Evolutionary conservation across 495 filamentous ascomycete genomes (phyloP), one percentile per base, ranked within the genome.

Genomic region (Penicillium ucsense): DNA sequence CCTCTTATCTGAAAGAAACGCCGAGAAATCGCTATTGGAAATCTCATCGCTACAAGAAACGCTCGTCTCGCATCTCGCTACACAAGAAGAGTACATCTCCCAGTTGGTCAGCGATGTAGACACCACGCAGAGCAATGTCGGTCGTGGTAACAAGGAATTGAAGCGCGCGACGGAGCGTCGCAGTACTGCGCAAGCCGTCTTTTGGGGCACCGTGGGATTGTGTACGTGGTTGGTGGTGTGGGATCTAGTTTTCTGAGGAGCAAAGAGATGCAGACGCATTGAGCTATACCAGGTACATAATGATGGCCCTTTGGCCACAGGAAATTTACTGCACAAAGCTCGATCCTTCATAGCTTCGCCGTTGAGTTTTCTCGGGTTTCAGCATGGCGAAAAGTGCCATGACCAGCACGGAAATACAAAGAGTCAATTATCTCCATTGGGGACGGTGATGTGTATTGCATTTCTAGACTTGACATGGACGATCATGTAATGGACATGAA

Each of bases 31-130:
- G 1, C 76, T 99, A 6, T 57, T 95, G 4, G 92, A 97, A 61
- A 97, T 99, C 45, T 86, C 88, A 20, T 88, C 92, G 50, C 75
- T 99, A 4, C 94, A 99, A 56, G 85, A 84, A 41, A 84, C 88
- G 34, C 81, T 99, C 11, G 86, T 89, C 32, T 75, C 77, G 43
- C 94, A 96, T 51, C 80, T 99, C 1, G 74, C 83, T 20, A 81
- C 81, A 3, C 92, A 99, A 56, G 84, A 86, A 38, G 88, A 83
- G 41, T 83, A 88, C 50, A 90, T 99, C 48, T 82, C 86, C 43
- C 86, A 90, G 54, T 69, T 99, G 11, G 86, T 95, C n/a, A 72
- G 81, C 40, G 94, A 99, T 53, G 87, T 87, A 1, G 76, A 82
- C 36, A 68, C 77, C 8, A 95, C 89, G 6, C 73, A 80, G 30